Evolutionary conservation across 306 rosid genomes (phyloP), one percentile per base, ranked within the genome.

Genomic region (Ammopiptanthus mongolicus): DNA sequence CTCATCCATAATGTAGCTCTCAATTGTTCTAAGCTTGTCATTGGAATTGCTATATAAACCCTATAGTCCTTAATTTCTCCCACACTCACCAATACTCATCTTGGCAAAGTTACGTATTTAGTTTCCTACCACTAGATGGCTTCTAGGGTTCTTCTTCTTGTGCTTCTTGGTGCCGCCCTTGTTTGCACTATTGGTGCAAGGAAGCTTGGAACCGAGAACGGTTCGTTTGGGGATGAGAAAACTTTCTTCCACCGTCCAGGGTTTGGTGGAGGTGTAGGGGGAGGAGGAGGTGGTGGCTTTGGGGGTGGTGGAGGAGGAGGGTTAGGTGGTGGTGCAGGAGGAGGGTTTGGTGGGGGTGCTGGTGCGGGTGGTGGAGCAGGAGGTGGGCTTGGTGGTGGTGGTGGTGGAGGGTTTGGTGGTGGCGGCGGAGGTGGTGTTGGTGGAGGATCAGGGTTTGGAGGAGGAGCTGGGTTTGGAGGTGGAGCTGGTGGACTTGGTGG

Each of bases 221-320:
- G 42, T 58, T 75, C 75, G 0, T 71, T 82, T 37, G 61, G 67
- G 7, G 88, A 85, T 53, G 72, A 86, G 83, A 88, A 91, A 60
- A 83, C 5, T 5, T 78, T 85, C 48, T 69, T 55, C 19, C 88
- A 23, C 14, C 86, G 0, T 66, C 86, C 83, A 25, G 85, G 85
- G 50, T 33, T 69, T 8, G 89, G 86, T 4, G 87, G 88, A 7
- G 88, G 91, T 2, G 41, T 75, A 0, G 96, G 96, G 4, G 89
- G 91, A 28, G 93, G 90, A 0, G 77, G 85, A 1, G 96, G 96
- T 0, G 91, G 90, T 1, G 89, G 92, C 0, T 81, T 85, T 12
- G 88, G 90, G 11, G 86, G 83, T 1, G 88, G 88, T 0, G 86
- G 74, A 15, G 92, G 83, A 6, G 84, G 60, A 68, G 88, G 87